These are phyloP conservation scores for Ascosphaera aggregata DNA, from an alignment of 2,329 filamentous ascomycete species.

Conservation along the genomic window DNA sequence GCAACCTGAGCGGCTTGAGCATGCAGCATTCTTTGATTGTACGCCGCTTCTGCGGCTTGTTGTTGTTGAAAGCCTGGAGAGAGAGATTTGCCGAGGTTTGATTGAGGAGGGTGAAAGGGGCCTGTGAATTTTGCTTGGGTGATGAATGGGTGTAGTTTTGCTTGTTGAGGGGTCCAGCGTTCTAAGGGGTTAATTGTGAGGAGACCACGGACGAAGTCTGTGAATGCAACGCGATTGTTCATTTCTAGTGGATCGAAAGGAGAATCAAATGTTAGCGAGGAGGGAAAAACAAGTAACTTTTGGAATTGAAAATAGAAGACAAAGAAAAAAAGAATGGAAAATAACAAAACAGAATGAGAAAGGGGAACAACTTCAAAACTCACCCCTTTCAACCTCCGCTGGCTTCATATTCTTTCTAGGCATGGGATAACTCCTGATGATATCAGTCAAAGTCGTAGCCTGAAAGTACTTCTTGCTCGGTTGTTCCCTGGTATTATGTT, in stretches of 20 bases:
- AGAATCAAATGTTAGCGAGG: no score
- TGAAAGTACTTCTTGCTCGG: conserved; percentile 99
- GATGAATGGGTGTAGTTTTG: conserved; percentile 93
- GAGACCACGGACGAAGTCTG: conserved; percentile 87
- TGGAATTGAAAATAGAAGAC: conserved; percentile 1
- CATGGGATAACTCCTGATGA: conserved; percentile 96
- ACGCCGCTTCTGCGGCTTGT: conserved; percentile 79
- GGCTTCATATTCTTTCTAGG: conserved; percentile 99
- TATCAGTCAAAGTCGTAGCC: conserved; percentile 79
- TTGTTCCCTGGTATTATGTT: conserved; percentile 92
- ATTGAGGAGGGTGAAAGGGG: conserved; percentile 85
- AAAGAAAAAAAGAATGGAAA: not conserved
- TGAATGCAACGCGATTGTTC: conserved; percentile 92
- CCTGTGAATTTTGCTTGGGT: conserved; percentile 95
- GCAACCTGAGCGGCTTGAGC: conserved; percentile 24
- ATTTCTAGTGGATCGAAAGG: no score
- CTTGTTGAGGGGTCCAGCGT: conserved; percentile 93
- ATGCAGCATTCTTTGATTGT: conserved; percentile 79
- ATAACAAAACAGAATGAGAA: no score
- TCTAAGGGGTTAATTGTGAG: conserved; percentile 90
- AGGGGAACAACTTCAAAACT: no score
- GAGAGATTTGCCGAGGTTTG: conserved; percentile 81
- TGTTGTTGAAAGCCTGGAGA: conserved; percentile 90
- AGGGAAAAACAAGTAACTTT: conserved; percentile 8
- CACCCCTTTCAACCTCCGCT: conserved; percentile 87